Percentiles rank a stretch among this genome's conserved stretches.
phyloP scores from a whole-genome alignment of 2,329 filamentous ascomycete species.

The Penicillium nordicum region DNA sequence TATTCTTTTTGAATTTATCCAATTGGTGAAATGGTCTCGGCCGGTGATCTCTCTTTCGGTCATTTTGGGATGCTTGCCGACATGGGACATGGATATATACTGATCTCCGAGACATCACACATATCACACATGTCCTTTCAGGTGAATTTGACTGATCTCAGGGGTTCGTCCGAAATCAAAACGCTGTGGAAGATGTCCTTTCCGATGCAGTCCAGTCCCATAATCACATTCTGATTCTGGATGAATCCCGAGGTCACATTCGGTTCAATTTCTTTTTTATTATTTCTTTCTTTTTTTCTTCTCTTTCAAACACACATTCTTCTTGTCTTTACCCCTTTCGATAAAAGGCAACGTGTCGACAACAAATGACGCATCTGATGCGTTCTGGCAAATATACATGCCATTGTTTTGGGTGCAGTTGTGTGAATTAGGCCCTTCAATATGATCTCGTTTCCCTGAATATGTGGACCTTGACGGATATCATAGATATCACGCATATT shows the following conservation, averaged over 20 bases:
- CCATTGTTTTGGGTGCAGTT: too few species aligned
- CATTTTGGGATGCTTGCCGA: constrained; percentile 2
- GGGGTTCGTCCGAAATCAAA: constrained; percentile 2
- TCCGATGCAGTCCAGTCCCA: not conserved
- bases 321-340: not conserved
- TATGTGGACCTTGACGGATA: not conserved
- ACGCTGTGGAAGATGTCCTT: not conserved
- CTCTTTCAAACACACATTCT: not conserved
- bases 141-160: not conserved
- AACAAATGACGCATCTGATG: not conserved
- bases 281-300: not conserved
- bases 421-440: not conserved
- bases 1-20: not conserved
- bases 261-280: not conserved
- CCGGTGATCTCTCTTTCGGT: not conserved
- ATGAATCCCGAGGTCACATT: not conserved
- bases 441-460: not conserved
- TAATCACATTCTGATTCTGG: not conserved
- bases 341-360: not conserved
- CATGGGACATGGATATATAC: not conserved
- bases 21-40: constrained; percentile 1
- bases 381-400: not conserved
- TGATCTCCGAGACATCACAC: not conserved
- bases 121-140: not conserved
- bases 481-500: too few species aligned